These are phyloP conservation scores for Populus hybrid DNA, from an alignment of 441 rosid genomes.

Conservation along the genomic window DNA sequence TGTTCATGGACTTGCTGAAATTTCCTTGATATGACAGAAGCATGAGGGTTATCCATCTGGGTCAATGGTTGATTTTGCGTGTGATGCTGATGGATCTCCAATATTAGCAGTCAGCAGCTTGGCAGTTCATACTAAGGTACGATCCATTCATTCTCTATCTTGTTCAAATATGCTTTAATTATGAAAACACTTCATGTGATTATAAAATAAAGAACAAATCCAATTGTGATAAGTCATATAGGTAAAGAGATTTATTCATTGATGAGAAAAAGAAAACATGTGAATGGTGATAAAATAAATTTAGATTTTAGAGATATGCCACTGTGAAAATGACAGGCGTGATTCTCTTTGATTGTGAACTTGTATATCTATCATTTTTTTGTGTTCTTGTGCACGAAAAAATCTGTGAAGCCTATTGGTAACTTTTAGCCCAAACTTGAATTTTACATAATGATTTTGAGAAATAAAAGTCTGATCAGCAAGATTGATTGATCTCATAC, in stretches of 20 bases:
- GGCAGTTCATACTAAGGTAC: constrained; percentile 83
- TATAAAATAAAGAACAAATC: background rate
- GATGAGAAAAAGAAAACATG: background rate
- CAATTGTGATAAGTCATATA: background rate
- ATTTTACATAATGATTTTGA: background rate
- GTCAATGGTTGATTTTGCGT: constrained; percentile 84
- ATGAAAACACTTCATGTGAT: background rate
- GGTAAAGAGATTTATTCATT: no score
- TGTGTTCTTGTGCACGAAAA: background rate
- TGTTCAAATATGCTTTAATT: constrained; percentile 7
- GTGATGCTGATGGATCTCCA: constrained; percentile 80
- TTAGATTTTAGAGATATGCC: background rate
- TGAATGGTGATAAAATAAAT: background rate
- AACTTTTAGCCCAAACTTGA: background rate
- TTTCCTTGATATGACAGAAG: constrained; percentile 38
- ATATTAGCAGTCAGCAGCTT: constrained; percentile 81
- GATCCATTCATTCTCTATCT: background rate
- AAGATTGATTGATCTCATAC: background rate
- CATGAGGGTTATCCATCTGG: constrained; percentile 82
- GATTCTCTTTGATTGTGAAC: background rate
- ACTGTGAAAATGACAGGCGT: background rate
- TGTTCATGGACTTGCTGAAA: background rate
- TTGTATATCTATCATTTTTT: background rate
- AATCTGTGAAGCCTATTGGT: background rate
- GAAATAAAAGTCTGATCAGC: background rate